Evolutionary conservation across 495 filamentous ascomycete species (phyloP).

Genomic region (Penicillium ochrochloron): DNA sequence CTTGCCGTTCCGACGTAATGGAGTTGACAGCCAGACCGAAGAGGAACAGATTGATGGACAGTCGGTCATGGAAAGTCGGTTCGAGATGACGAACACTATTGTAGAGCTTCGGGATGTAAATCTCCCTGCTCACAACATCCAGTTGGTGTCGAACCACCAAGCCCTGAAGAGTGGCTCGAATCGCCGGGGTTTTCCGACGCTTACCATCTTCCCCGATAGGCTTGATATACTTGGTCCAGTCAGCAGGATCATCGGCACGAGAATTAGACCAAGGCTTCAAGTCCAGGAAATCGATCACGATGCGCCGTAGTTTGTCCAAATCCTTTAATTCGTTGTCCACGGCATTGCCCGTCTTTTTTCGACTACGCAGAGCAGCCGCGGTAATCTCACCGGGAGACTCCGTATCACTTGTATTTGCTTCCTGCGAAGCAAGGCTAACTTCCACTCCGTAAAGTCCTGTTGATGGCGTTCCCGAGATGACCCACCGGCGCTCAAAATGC

Average conservation of each 20-base stretch:
- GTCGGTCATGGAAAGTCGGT: slow-evolving; percentile 80
- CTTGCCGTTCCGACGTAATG: slow-evolving; percentile 83
- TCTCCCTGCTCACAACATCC: slow-evolving; percentile 67
- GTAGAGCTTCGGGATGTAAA: slow-evolving; percentile 67
- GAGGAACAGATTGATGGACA: slow-evolving; percentile 84
- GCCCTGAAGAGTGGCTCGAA: slow-evolving; percentile 71
- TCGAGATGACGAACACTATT: slow-evolving; percentile 76
- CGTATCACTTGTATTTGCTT: slow-evolving; percentile 45
- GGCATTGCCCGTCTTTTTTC: slow-evolving; percentile 44
- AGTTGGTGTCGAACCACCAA: slow-evolving; percentile 81
- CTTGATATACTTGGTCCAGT: slow-evolving; percentile 79
- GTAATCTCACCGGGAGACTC: slow-evolving; percentile 38
- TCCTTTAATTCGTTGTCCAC: slow-evolving; percentile 67
- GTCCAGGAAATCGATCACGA: slow-evolving; percentile 71
- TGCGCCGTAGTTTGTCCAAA: slow-evolving; percentile 71
- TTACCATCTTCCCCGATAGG: slow-evolving; percentile 59
- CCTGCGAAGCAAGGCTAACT: slow-evolving; percentile 59
- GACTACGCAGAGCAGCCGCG: slow-evolving; percentile 36
- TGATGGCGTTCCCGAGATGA: slow-evolving; percentile 90
- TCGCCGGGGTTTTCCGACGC: slow-evolving; percentile 61
- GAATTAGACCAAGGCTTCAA: slow-evolving; percentile 76
- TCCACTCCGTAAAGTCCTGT: slow-evolving; percentile 78
- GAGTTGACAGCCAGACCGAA: slow-evolving; percentile 82
- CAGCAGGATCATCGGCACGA: slow-evolving; percentile 51
- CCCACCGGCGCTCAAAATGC: slow-evolving; percentile 76